Base-by-base conservation (phyloP, 805 yeast genomes). In the Nakazawaea anatomiae region DNA sequence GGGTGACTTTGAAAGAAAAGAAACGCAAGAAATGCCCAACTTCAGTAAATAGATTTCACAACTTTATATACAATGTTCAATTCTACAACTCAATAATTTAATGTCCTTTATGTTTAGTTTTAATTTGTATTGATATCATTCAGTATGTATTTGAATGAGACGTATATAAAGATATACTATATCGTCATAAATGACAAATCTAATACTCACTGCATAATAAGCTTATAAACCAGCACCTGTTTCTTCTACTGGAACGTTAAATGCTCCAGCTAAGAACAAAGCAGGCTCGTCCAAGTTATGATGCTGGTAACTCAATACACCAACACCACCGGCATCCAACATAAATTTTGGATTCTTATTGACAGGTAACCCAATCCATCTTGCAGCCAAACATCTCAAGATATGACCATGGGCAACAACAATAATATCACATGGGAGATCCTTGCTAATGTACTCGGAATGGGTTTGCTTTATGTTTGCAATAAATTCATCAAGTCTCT, bases 361-460 rank as follows among this genome's bases (percentile, higher is more conserved):
- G 52, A 86, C 71, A n/a, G 74, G 73, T 40, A 74, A 67, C 2
- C 76, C 79, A 39, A 87, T 82, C 98, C 98, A 92, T 53, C 96
- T 71, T 25, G 90, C 89, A 6, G 92, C 95, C 61, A 92, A 82
- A 63, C 92, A 87, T 62, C 97, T 83, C 58, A 92, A 72, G 46
- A 91, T 87, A 61, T 92, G 98, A 42, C 98, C 98, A 63, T 92
- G 98, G 9, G 92, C 97, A 53, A 91, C 85, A 7, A 90, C 83
- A 55, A 91, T 60, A 38, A 91, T 79, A 63, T 91, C 97, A 56
- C 89, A 80, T 9, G 82, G 67, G 50, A 72, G 74, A 35, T 76
- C 69, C 4, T 69, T 66, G 6, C 71, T 78, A 39, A 83, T 63
- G 5, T 85, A 83, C 44, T 70, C 60, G 45, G 63, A 64, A 62